These are phyloP conservation scores for Trichoderma erinaceum DNA, from an alignment of 495 filamentous ascomycete genomes.

Conservation along the genomic window DNA sequence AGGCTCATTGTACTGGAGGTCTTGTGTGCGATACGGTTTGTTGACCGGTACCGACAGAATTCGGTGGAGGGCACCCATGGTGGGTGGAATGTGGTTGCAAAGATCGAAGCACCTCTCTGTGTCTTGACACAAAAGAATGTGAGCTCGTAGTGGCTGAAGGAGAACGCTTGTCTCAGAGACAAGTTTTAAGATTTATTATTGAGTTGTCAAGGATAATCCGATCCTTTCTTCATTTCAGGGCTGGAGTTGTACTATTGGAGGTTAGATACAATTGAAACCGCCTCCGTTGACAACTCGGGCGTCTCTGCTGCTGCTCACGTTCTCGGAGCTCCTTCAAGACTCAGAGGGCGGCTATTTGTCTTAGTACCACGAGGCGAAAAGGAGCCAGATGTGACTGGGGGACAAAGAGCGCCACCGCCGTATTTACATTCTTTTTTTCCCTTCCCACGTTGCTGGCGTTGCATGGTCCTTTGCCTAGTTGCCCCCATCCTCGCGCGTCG, in stretches of 20 bases:
- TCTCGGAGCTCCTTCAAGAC: not conserved
- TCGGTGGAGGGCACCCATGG: slow-evolving; percentile 23
- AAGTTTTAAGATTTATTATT: not conserved
- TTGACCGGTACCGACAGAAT: slow-evolving; percentile 32
- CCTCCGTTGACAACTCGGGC: not conserved
- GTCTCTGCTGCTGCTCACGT: not conserved
- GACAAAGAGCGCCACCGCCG: not conserved
- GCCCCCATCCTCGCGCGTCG: slow-evolving; percentile 8
- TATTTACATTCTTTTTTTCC: not conserved
- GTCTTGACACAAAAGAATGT: not conserved
- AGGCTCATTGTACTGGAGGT: slow-evolving; percentile 22
- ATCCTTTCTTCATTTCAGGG: not conserved
- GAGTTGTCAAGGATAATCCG: not conserved
- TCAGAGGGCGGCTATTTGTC: not conserved
- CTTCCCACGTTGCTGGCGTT: slow-evolving; percentile 6
- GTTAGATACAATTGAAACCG: not conserved
- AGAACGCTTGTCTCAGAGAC: not conserved
- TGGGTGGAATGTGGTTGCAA: not conserved
- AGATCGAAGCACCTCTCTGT: not conserved
- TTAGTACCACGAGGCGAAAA: not conserved
- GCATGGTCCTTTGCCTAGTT: not conserved
- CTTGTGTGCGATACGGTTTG: slow-evolving; percentile 32
- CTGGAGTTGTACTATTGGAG: not conserved
- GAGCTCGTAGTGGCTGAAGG: not conserved
- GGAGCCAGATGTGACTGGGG: not conserved